Evolutionary conservation across 208 protist genomes (phyloP).

Genomic region (Trypanosoma cruzi): DNA sequence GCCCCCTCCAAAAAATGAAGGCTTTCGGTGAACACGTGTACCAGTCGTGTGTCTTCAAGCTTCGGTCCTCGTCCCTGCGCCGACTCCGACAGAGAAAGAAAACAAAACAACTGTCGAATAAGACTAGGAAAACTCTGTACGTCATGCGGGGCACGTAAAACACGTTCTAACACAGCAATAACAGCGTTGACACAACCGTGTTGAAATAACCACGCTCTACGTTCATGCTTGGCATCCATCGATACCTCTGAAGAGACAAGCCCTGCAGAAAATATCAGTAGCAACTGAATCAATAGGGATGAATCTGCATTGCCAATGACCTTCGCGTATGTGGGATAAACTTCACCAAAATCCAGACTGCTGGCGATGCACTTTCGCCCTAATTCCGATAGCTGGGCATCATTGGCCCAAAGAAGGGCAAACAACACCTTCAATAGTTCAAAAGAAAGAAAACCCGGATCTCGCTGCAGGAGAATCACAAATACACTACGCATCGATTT

Average conservation of each 20-base stretch:
- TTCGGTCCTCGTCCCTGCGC: constrained; percentile 48
- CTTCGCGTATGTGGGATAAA: constrained; percentile 53
- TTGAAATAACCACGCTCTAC: constrained; percentile 63
- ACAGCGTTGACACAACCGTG: constrained; percentile 61
- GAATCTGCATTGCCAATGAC: constrained; percentile 41
- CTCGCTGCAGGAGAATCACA: constrained; percentile 47
- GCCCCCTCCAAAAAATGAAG: constrained; percentile 42
- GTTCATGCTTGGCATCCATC: constrained; percentile 42
- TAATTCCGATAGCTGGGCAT: constrained; percentile 47
- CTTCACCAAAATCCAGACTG: constrained; percentile 55
- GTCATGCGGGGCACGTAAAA: constrained; percentile 34
- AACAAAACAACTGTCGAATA: constrained; percentile 69
- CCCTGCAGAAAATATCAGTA: constrained; percentile 45
- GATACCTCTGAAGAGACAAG: constrained; percentile 32
- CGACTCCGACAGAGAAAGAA: constrained; percentile 73
- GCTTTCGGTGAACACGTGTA: constrained; percentile 38
- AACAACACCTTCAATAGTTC: constrained; percentile 46
- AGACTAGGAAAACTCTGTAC: constrained; percentile 45
- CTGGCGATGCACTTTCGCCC: constrained; percentile 57
- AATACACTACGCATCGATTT: constrained; percentile 36
- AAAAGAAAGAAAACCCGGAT: constrained; percentile 29
- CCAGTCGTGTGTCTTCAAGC: constrained; percentile 54
- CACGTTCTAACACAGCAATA: constrained; percentile 45
- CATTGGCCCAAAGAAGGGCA: constrained; percentile 40
- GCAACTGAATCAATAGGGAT: constrained; percentile 39